Evolutionary conservation across 805 yeast species (phyloP).

Genomic region (Trichomonascus vanleenenianus): DNA sequence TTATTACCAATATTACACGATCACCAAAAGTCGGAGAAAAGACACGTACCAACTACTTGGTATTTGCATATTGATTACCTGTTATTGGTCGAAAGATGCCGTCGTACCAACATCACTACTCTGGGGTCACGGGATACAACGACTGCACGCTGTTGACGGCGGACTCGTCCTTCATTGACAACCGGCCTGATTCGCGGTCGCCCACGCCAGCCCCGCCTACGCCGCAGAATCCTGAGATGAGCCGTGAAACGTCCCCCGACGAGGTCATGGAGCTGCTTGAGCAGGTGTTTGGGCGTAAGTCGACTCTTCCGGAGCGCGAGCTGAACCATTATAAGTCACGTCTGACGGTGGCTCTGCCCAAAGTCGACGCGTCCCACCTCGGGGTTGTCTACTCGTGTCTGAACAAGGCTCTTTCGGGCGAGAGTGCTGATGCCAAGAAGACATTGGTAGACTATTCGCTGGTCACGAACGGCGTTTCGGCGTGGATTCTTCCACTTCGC

Average conservation of each 20-base stretch:
- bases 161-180: not conserved
- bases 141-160: constrained; percentile 42
- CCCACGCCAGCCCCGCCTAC: constrained; percentile 1
- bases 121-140: constrained; percentile 44
- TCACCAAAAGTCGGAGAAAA: no score
- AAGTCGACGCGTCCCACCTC: constrained; percentile 14
- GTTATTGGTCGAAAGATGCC: constrained; percentile 1
- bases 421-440: constrained; percentile 18
- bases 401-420: constrained; percentile 15
- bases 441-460: constrained; percentile 46
- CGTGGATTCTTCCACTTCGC: not conserved
- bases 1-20: no score
- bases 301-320: constrained; percentile 16
- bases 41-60: no score
- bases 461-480: constrained; percentile 41
- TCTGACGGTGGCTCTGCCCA: constrained; percentile 14
- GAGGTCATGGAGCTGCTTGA: constrained; percentile 6
- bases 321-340: constrained; percentile 20
- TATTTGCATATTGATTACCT: no score
- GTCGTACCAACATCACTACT: constrained; percentile 14
- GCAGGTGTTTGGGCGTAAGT: constrained; percentile 6
- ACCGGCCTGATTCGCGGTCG: not conserved
- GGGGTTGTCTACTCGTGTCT: constrained; percentile 24
- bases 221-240: not conserved
- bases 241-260: not conserved